Evolutionary conservation across 768 basidiomycete species (phyloP).

Genomic region (Leccinum pellstonianum): DNA sequence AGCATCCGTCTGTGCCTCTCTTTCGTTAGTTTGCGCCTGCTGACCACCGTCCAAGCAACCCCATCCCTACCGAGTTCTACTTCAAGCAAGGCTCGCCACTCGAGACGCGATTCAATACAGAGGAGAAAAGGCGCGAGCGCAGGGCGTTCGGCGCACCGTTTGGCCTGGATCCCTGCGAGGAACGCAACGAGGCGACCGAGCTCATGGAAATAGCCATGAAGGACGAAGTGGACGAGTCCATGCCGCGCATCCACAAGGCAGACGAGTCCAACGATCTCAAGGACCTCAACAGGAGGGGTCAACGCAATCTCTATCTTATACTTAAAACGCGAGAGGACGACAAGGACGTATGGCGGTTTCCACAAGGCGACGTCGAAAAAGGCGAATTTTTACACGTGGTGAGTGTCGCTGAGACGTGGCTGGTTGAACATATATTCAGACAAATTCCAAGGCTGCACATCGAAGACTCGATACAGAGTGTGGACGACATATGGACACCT

Average conservation of each 20-base stretch:
- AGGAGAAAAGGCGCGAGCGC: slow-evolving; percentile 71
- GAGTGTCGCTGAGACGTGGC: slow-evolving; percentile 16
- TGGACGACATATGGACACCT: slow-evolving; percentile 85
- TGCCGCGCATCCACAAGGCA: slow-evolving; percentile 59
- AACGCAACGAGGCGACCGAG: slow-evolving; percentile 47
- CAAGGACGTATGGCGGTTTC: slow-evolving; percentile 76
- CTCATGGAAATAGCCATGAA: slow-evolving; percentile 59
- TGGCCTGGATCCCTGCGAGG: slow-evolving; percentile 41
- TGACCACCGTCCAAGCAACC: slow-evolving; percentile 42
- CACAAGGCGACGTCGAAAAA: slow-evolving; percentile 59
- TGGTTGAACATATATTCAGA: background rate
- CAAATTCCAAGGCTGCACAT: slow-evolving; percentile 59
- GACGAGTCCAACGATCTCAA: slow-evolving; percentile 61
- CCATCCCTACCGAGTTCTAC: slow-evolving; percentile 87
- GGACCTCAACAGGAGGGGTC: slow-evolving; percentile 78
- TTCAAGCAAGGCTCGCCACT: slow-evolving; percentile 90
- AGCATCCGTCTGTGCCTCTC: no score
- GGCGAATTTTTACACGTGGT: slow-evolving; percentile 81
- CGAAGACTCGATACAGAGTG: slow-evolving; percentile 69
- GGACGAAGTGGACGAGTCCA: slow-evolving; percentile 59
- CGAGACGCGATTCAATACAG: slow-evolving; percentile 74
- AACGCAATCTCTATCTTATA: slow-evolving; percentile 87
- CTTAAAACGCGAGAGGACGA: slow-evolving; percentile 50
- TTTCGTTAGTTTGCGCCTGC: no score
- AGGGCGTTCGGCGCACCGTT: slow-evolving; percentile 71